Percentiles rank a stretch among this genome's conserved stretches.
These are phyloP conservation scores for Metarhizium anisopliae DNA, from an alignment of 2,329 filamentous ascomycete genomes.

Conservation along the genomic window DNA sequence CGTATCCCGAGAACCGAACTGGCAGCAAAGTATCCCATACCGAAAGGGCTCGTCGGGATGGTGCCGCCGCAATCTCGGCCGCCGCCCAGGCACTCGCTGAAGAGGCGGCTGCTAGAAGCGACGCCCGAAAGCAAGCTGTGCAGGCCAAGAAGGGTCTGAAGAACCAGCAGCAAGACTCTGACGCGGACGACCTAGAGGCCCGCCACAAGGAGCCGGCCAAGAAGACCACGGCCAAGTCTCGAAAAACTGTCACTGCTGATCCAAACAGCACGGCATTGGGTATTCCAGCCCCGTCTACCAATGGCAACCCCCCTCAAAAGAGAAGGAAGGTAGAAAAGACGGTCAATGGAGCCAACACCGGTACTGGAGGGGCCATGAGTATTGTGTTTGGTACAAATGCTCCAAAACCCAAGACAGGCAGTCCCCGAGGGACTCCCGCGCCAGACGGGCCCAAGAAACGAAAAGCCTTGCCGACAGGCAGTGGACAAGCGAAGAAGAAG, in stretches of 20 bases:
- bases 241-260: conserved; percentile 53
- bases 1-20: conserved; percentile 78
- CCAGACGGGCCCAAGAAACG: conserved; percentile 64
- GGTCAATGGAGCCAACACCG: conserved; percentile 26
- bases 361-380: conserved; percentile 45
- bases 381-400: conserved; percentile 40
- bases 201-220: conserved; percentile 46
- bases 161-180: conserved; percentile 62
- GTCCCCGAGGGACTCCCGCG: conserved; percentile 59
- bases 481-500: conserved; percentile 73
- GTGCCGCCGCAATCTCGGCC: conserved; percentile 67
- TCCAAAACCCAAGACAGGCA: conserved; percentile 51
- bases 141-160: conserved; percentile 66
- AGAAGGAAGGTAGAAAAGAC: conserved; percentile 73
- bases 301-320: conserved; percentile 55
- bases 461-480: conserved; percentile 56
- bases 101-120: conserved; percentile 76
- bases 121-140: conserved; percentile 74
- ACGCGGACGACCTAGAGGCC: conserved; percentile 62
- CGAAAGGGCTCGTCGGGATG: conserved; percentile 70
- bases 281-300: conserved; percentile 48
- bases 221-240: conserved; percentile 51
- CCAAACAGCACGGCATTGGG: conserved; percentile 49
- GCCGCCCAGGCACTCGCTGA: conserved; percentile 70
- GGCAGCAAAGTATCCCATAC: conserved; percentile 51